phyloP scores from a whole-genome alignment of 805 yeast species.

The Candida vaughaniae region DNA sequence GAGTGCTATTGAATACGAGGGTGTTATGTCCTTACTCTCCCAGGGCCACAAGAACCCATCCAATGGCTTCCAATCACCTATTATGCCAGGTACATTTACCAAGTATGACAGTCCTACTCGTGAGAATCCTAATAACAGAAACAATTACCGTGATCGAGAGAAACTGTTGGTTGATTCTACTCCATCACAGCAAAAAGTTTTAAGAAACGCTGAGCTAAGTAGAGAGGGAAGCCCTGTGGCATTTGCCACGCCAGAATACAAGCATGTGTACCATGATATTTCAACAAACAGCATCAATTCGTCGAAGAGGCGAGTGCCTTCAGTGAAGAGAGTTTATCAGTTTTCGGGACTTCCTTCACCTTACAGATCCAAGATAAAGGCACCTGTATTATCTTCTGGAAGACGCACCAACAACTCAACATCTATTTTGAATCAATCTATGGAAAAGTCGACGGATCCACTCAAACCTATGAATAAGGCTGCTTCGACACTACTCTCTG shows the following conservation, averaged over 20 bases:
- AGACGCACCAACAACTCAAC: background rate
- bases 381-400: constrained; percentile 18
- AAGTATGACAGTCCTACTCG: constrained; percentile 7
- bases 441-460: constrained; percentile 1
- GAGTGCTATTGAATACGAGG: constrained; percentile 73
- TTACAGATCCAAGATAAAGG: constrained; percentile 37
- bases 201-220: constrained; percentile 17
- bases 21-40: constrained; percentile 46
- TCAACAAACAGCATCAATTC: background rate
- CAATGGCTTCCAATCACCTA: constrained; percentile 4
- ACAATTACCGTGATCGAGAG: no score
- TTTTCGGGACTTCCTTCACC: constrained; percentile 47
- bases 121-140: background rate
- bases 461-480: constrained; percentile 20
- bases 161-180: constrained; percentile 11
- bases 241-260: constrained; percentile 35
- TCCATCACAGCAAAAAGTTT: constrained; percentile 28
- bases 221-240: constrained; percentile 16
- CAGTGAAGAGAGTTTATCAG: constrained; percentile 44
- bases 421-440: constrained; percentile 1
- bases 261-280: constrained; percentile 31
- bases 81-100: constrained; percentile 15
- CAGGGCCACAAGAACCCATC: constrained; percentile 9
- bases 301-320: constrained; percentile 23
- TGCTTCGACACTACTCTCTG: constrained; percentile 37